A percentile compares a stretch with the other conserved stretches of the same genome.
Evolutionary conservation across 805 yeast genomes (phyloP).

Genomic region (Candida coleopterorum): DNA sequence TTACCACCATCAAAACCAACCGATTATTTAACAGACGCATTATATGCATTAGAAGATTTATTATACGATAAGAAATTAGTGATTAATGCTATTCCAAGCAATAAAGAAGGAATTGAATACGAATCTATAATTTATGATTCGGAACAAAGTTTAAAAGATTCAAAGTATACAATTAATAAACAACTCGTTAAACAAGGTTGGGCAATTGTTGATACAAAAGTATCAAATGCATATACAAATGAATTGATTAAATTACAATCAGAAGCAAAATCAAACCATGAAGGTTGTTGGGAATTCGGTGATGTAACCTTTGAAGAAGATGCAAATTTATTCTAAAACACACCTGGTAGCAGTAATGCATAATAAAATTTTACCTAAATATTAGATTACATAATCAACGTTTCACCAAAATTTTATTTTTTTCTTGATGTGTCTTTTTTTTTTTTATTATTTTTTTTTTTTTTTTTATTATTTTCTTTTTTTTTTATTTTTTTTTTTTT

Average conservation of each 20-base stretch:
- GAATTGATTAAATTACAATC: constrained; percentile 40
- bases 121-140: constrained; percentile 55
- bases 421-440: not conserved
- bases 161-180: constrained; percentile 55
- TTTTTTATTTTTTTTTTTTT: no score
- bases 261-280: constrained; percentile 44
- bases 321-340: constrained; percentile 13
- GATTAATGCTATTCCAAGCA: constrained; percentile 43
- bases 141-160: constrained; percentile 47
- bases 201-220: constrained; percentile 47
- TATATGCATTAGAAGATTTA: constrained; percentile 49
- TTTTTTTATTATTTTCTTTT: no score
- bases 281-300: constrained; percentile 75
- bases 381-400: not conserved
- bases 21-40: constrained; percentile 52
- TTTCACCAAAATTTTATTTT: no score
- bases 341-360: not conserved
- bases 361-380: not conserved
- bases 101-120: constrained; percentile 37
- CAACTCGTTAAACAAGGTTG: constrained; percentile 56
- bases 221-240: constrained; percentile 29
- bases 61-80: constrained; percentile 50
- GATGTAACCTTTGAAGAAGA: constrained; percentile 64
- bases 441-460: not conserved
- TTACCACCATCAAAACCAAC: constrained; percentile 55